Evolutionary conservation across 176 grass and related monocot species (phyloP).

Genomic region (Eragrostis nindensis): DNA sequence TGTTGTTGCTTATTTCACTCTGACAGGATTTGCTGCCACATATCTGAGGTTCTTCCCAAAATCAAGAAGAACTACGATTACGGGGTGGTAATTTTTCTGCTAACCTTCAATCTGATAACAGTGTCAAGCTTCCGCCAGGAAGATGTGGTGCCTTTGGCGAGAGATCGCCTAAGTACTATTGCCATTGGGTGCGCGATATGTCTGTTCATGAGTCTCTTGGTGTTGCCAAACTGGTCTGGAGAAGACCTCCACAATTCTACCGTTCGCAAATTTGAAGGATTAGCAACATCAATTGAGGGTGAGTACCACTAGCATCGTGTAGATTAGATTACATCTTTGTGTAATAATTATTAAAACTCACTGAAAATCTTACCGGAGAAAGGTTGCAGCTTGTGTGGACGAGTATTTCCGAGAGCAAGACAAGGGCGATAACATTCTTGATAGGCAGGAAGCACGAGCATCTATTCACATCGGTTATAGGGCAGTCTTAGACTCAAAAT

Average conservation of each 20-base stretch:
- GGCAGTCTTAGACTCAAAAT: conserved; percentile 85
- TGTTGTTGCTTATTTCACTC: neutral
- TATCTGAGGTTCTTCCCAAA: conserved; percentile 84
- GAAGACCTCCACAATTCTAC: conserved; percentile 89
- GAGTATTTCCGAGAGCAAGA: conserved; percentile 70
- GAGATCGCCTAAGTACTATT: conserved; percentile 79
- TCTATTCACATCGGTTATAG: conserved; percentile 69
- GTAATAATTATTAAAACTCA: neutral
- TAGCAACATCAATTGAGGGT: conserved; percentile 90
- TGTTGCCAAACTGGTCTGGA: conserved; percentile 92
- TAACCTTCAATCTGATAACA: conserved; percentile 96
- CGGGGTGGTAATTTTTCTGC: conserved; percentile 85
- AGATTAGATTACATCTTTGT: neutral
- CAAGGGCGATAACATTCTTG: conserved; percentile 45
- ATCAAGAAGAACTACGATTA: conserved; percentile 98
- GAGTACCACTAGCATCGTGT: neutral
- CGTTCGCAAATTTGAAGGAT: conserved; percentile 73
- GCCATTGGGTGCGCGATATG: conserved; percentile 86
- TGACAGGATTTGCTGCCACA: conserved; percentile 74
- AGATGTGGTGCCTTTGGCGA: conserved; percentile 64
- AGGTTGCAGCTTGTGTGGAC: conserved; percentile 74
- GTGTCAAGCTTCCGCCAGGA: conserved; percentile 85
- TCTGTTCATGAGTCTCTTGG: conserved; percentile 81
- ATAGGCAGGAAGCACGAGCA: conserved; percentile 55
- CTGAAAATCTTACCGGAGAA: conserved; percentile 38